phyloP scores from a whole-genome alignment of 2,329 filamentous ascomycete genomes.

The Aspergillus clavatus region DNA sequence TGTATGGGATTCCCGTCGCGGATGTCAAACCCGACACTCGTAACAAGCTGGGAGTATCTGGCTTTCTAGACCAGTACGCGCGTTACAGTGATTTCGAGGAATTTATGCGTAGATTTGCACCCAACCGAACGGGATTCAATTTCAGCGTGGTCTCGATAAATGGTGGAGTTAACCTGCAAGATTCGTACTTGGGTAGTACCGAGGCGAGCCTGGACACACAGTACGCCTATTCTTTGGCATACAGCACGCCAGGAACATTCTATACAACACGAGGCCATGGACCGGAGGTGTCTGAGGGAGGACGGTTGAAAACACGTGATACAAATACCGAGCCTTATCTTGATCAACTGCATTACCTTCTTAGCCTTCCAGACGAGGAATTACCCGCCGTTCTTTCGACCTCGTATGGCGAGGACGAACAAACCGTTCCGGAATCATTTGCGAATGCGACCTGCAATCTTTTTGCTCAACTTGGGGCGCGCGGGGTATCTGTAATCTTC shows the following conservation, averaged over 20 bases:
- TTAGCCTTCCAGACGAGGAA: constrained; percentile 49
- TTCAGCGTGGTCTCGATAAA: constrained; percentile 58
- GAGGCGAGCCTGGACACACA: constrained; percentile 64
- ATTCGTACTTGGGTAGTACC: constrained; percentile 37
- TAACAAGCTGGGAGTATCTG: constrained; percentile 44
- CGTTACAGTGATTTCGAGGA: constrained; percentile 51
- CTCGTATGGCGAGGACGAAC: constrained; percentile 68
- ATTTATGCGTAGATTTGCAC: constrained; percentile 54
- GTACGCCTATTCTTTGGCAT: constrained; percentile 53
- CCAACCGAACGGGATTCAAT: constrained; percentile 47
- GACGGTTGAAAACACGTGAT: constrained; percentile 34
- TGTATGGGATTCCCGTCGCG: constrained; percentile 44
- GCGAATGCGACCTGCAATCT: constrained; percentile 57
- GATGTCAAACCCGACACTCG: constrained; percentile 28
- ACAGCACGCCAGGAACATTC: constrained; percentile 51
- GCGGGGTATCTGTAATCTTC: constrained; percentile 64
- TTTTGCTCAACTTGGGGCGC: constrained; percentile 60
- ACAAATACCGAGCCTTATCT: constrained; percentile 64
- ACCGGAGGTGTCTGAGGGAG: constrained; percentile 47
- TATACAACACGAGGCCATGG: constrained; percentile 58
- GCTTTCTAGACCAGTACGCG: constrained; percentile 50
- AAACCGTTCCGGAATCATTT: constrained; percentile 55
- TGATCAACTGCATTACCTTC: constrained; percentile 57
- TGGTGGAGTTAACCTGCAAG: constrained; percentile 50
- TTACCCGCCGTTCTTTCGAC: constrained; percentile 62